Evolutionary conservation across 2,329 filamentous ascomycete species (phyloP).

Genomic region (Colletotrichum sp.): DNA sequence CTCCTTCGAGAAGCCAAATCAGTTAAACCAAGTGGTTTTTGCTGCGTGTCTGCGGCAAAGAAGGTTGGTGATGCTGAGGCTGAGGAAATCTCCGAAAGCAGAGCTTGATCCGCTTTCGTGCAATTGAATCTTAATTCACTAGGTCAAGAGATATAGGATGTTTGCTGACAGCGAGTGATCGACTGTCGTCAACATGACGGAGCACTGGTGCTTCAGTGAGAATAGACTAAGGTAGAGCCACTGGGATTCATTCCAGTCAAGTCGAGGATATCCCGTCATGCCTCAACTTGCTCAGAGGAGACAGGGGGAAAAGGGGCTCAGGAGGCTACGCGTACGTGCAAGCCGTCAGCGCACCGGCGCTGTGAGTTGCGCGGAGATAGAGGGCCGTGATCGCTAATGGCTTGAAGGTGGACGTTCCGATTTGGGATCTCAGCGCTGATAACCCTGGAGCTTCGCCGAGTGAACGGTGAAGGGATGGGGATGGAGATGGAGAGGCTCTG

Average conservation of each 20-base stretch:
- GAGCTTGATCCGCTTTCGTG: neutral
- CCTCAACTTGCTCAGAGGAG: neutral
- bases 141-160: neutral
- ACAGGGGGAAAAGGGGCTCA: neutral
- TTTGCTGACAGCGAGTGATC: neutral
- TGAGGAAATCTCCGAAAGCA: neutral
- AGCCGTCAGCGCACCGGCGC: neutral
- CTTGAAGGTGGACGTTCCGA: neutral
- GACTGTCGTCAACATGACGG: neutral
- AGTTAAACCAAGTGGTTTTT: neutral
- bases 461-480: neutral
- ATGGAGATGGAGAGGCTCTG: neutral
- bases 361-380: neutral
- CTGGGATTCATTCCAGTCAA: neutral
- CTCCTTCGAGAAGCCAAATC: neutral
- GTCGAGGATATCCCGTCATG: conserved; percentile 1
- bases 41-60: neutral
- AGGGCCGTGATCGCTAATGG: neutral
- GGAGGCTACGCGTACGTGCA: neutral
- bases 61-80: neutral
- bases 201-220: neutral
- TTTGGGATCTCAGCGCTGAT: neutral
- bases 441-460: neutral
- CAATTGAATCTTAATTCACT: neutral
- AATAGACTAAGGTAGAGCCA: neutral